Evolutionary conservation across 1,139 yeast genomes (phyloP), one percentile per base, ranked within the genome.

Genomic region (Lodderomyces beijingensis): DNA sequence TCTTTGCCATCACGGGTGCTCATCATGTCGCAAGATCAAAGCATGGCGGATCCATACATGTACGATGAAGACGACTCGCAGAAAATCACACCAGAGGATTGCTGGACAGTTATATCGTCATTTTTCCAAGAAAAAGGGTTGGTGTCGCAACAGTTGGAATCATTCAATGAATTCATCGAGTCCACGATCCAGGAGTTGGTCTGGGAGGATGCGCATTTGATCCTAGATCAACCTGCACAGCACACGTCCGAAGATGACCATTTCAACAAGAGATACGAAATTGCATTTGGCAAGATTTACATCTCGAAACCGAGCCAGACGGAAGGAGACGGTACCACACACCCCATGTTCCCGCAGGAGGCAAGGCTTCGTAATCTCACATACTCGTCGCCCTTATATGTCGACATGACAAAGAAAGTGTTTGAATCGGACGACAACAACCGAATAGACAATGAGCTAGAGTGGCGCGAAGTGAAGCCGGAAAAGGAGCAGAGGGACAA

Each of bases 241-340:
- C 97, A 91, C 55, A 83, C 95, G 3, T 80, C 93, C 18, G 95
- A 87, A 46, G 75, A 77, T 38, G 97, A 91, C 57, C 84, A 86
- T 54, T 79, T 86, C 49, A 88, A 86, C 59, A 81, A 88, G 60
- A 78, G 96, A 45, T 93, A 87, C 55, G 97, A 89, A 61, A 91
- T 93, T 53, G 79, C 89, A 18, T 93, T 93, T 62, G 99, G 98
- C 44, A 93, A 91, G 59, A 91, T 93, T 51, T 93, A 86, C 59
- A 79, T 93, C 47, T 88, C 97, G 25, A 86, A 91, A 51, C 98
- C 99, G 26, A 87, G 96, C 32, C 95, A 91, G 77, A 93, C 97
- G 14, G 99, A 93, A 66, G 96, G 97, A 20, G 99, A 93, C 64
- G 99, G 99, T 66, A 88, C 95, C 20, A 89, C 97, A n/a, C 93